phyloP scores from a whole-genome alignment of 306 rosid species.

The Phaseolus lunatus region DNA sequence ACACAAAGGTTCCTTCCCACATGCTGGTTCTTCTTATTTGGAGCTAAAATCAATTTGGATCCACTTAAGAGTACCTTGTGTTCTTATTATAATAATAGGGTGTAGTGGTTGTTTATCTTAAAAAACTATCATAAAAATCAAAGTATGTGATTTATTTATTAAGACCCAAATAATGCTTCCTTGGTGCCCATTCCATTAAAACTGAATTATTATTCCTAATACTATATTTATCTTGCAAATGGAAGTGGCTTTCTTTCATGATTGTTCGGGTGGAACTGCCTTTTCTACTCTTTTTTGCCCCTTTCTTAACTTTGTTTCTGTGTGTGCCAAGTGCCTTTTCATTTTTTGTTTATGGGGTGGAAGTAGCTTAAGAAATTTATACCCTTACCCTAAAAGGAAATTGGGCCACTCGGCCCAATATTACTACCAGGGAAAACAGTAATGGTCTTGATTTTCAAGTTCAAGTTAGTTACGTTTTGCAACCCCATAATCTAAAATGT shows the following conservation, averaged over 20 bases:
- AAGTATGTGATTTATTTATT: slow-evolving; percentile 34
- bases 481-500: too few species aligned
- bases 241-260: not conserved
- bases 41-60: slow-evolving; percentile 45
- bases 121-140: slow-evolving; percentile 12
- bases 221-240: not conserved
- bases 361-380: not conserved
- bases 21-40: slow-evolving; percentile 46
- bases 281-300: not conserved
- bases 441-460: not conserved
- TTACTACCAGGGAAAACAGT: not conserved
- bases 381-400: not conserved
- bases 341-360: not conserved
- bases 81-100: slow-evolving; percentile 13
- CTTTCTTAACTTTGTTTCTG: not conserved
- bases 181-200: slow-evolving; percentile 43
- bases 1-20: slow-evolving; percentile 49
- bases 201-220: slow-evolving; percentile 37
- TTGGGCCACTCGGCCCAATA: not conserved
- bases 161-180: slow-evolving; percentile 41
- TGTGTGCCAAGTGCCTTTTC: not conserved
- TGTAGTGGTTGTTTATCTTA: slow-evolving; percentile 40
- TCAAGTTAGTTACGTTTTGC: too few species aligned
- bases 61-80: slow-evolving; percentile 39
- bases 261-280: not conserved